Base-by-base conservation (phyloP, 176 grass and related monocot genomes). In the Oryza glumipatula region DNA sequence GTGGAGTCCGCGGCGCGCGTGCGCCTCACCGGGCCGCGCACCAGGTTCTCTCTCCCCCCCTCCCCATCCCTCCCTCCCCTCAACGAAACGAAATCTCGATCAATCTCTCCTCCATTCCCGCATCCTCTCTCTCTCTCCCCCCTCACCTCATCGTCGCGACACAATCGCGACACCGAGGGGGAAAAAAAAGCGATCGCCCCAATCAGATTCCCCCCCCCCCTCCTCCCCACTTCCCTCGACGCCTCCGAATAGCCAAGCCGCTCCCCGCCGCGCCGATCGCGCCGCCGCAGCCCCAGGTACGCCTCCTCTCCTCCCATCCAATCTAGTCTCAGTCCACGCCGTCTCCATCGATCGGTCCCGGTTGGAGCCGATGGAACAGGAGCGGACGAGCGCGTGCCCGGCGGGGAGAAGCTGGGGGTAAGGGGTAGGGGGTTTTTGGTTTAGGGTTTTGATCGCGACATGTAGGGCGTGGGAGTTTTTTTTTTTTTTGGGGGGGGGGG, bases 381-480 rank as follows among this genome's bases (percentile, higher is more conserved):
- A 72, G 52, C 22, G 52, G 71, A 56, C 32, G 80, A 17, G 64
- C 46, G 56, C 44, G 43, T 13, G 68, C 64, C 6, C 4, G 7
- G 23, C 9, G 63, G 35, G 7, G 46, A 9, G 33, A 63, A 63
- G 58, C 58, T 63, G 19, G 51, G 51, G 21, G 58, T 23, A 28
- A 9, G 51, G 64, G 51, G 58, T 23, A 28, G 14, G 51, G 64
- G 51, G 33, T 35, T 45, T 85, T 85, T 48, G 58, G 58, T 54
- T 30, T 82, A 85, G 83, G 77, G 66, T 85, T 89, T 73, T 86
- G 43, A 66, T 85, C 52, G 77, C 52, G 77, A 71, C 82, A 13
- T 68, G 46, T 4, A 26, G 24, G 7, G 17, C 28, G 28, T 66
- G 41, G 41, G 67, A 47, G 73, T 72, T 86, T 77, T n/a, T n/a